Evolutionary conservation across 2,329 filamentous ascomycete genomes (phyloP).

Genomic region (Corinectria fuckeliana): DNA sequence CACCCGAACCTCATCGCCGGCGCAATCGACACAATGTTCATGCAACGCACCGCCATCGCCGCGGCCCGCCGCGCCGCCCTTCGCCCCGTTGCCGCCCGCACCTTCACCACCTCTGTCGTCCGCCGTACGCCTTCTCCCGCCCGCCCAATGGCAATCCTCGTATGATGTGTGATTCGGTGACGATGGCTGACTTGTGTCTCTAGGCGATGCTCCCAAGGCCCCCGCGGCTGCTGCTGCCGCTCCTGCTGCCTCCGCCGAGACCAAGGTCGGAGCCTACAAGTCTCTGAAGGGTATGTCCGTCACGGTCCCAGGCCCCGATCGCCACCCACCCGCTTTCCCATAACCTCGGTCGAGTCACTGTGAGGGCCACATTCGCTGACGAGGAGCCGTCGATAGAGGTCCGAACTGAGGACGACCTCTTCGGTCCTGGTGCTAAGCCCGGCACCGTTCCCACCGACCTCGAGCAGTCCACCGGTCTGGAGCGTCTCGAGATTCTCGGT

Average conservation of each 20-base stretch:
- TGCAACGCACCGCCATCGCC: constrained; percentile 67
- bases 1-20: constrained; percentile 28
- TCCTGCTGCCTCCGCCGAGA: constrained; percentile 50
- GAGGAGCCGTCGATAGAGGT: constrained; percentile 68
- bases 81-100: constrained; percentile 61
- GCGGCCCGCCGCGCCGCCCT: constrained; percentile 65
- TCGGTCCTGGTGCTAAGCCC: constrained; percentile 79
- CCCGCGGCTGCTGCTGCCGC: constrained; percentile 44
- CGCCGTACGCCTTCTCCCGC: constrained; percentile 58
- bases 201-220: constrained; percentile 49
- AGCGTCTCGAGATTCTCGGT: constrained; percentile 97
- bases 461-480: constrained; percentile 95
- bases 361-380: constrained; percentile 31
- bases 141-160: constrained; percentile 38
- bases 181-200: constrained; percentile 31
- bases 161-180: constrained; percentile 42
- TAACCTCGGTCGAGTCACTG: constrained; percentile 35
- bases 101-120: constrained; percentile 65
- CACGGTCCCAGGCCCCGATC: constrained; percentile 21
- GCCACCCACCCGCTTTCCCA: constrained; percentile 18
- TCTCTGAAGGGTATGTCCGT: constrained; percentile 53
- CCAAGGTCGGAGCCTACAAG: constrained; percentile 55
- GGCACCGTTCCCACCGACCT: constrained; percentile 92
- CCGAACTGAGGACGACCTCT: constrained; percentile 79
- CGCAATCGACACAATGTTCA: constrained; percentile 56